A percentile compares a stretch with the other conserved stretches of the same genome.
These are phyloP conservation scores for Podospora comata DNA, from an alignment of 495 filamentous ascomycete species.

Conservation along the genomic window DNA sequence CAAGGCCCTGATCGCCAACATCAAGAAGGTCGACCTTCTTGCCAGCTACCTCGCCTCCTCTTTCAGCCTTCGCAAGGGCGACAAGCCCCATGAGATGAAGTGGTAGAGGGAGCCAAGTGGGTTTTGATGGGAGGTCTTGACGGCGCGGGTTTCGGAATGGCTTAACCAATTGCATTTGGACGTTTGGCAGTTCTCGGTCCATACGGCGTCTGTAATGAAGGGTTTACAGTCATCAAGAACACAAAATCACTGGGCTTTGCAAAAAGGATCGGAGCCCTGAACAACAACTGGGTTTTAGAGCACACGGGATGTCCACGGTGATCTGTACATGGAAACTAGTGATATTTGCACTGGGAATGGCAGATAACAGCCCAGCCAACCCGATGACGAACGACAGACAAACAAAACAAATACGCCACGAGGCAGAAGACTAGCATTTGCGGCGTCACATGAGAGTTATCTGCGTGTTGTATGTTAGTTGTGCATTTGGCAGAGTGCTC, in stretches of 20 bases:
- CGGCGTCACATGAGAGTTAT: constrained; percentile 7
- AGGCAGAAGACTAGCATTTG: constrained; percentile 8
- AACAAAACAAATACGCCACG: constrained; percentile 12
- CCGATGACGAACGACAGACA: constrained; percentile 11
- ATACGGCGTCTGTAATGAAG: constrained; percentile 58
- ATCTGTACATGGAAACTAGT: constrained; percentile 24
- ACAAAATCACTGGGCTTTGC: constrained; percentile 37
- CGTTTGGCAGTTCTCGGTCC: constrained; percentile 54
- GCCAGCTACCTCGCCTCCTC: constrained; percentile 82
- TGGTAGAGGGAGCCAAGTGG: constrained; percentile 54
- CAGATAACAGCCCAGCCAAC: constrained; percentile 18
- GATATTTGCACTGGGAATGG: constrained; percentile 21
- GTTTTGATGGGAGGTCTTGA: constrained; percentile 34
- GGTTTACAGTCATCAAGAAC: constrained; percentile 54
- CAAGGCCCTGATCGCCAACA: constrained; percentile 81
- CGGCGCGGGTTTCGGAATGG: constrained; percentile 48
- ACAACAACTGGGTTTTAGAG: constrained; percentile 29
- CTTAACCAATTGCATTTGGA: constrained; percentile 57
- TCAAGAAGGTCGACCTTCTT: constrained; percentile 94
- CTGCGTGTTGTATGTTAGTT: background rate
- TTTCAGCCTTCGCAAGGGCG: constrained; percentile 96
- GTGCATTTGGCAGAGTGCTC: background rate
- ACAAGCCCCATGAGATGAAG: constrained; percentile 97
- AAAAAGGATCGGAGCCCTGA: constrained; percentile 32
- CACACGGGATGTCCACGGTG: constrained; percentile 25